Evolutionary conservation across 73 alveolate species (phyloP).

Genomic region (Paraurostyla sp.): DNA sequence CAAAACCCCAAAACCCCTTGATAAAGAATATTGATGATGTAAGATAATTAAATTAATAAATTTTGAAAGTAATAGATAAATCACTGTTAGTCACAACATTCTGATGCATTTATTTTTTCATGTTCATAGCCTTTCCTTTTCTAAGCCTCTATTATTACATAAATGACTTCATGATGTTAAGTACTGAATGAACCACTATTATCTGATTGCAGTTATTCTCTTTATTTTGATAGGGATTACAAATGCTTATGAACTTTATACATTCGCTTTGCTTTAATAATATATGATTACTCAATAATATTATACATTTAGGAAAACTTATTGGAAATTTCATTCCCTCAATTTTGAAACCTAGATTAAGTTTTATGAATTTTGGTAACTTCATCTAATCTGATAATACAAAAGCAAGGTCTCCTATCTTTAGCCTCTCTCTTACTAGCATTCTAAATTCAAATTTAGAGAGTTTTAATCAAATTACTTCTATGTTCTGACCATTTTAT

Average conservation of each 20-base stretch:
- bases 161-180: background rate
- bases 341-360: conserved; percentile 6
- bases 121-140: conserved; percentile 47
- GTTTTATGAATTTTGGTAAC: conserved; percentile 18
- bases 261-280: conserved; percentile 13
- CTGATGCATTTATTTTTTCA: background rate
- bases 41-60: too few species aligned
- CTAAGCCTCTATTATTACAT: conserved; percentile 1
- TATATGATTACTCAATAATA: background rate
- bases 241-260: conserved; percentile 17
- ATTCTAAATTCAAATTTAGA: background rate
- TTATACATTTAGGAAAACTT: conserved; percentile 30
- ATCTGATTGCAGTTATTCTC: background rate
- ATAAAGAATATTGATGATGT: too few species aligned
- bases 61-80: too few species aligned
- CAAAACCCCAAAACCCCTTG: too few species aligned
- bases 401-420: conserved; percentile 16
- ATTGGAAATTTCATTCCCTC: conserved; percentile 48
- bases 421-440: conserved; percentile 17
- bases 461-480: background rate
- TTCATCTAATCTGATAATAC: conserved; percentile 6
- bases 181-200: background rate
- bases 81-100: conserved; percentile 32
- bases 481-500: background rate
- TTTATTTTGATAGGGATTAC: background rate